phyloP scores from a whole-genome alignment of 2,329 filamentous ascomycete genomes.

The Pseudogymnoascus sp. region DNA sequence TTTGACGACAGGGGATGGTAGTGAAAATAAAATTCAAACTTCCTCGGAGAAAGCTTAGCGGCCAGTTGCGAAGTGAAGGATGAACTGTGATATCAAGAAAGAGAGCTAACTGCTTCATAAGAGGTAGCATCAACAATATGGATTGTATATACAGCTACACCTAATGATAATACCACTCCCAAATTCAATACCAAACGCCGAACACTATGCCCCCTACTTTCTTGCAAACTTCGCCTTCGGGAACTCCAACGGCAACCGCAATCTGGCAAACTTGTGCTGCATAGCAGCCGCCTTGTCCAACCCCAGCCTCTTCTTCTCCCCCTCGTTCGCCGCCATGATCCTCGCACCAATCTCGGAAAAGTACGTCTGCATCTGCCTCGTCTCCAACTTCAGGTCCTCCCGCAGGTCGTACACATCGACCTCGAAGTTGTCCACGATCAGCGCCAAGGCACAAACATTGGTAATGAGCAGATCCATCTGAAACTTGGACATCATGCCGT shows the following conservation, averaged over 20 bases:
- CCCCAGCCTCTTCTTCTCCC: conserved; percentile 41
- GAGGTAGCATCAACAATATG: background rate
- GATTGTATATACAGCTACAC: conserved; percentile 1
- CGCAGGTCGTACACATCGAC: conserved; percentile 62
- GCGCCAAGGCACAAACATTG: conserved; percentile 61
- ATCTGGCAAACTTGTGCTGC: conserved; percentile 57
- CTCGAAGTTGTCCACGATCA: conserved; percentile 65
- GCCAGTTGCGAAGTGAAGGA: background rate
- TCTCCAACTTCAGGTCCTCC: conserved; percentile 64
- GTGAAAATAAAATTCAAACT: background rate
- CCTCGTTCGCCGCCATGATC: conserved; percentile 39
- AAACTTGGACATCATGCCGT: conserved; percentile 58
- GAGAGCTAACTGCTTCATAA: background rate
- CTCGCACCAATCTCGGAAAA: conserved; percentile 69
- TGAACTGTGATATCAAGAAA: background rate
- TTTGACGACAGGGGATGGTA: background rate
- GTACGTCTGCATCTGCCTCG: conserved; percentile 61
- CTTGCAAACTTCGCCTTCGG: conserved; percentile 46
- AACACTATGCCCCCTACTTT: conserved; percentile 11
- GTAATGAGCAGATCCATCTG: conserved; percentile 64
- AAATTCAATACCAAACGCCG: background rate
- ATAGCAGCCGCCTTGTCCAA: conserved; percentile 51
- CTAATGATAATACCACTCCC: background rate
- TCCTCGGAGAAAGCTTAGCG: background rate
- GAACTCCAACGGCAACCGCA: conserved; percentile 74